Evolutionary conservation across 2,329 filamentous ascomycete species (phyloP).

Genomic region (Fusarium anguioides): DNA sequence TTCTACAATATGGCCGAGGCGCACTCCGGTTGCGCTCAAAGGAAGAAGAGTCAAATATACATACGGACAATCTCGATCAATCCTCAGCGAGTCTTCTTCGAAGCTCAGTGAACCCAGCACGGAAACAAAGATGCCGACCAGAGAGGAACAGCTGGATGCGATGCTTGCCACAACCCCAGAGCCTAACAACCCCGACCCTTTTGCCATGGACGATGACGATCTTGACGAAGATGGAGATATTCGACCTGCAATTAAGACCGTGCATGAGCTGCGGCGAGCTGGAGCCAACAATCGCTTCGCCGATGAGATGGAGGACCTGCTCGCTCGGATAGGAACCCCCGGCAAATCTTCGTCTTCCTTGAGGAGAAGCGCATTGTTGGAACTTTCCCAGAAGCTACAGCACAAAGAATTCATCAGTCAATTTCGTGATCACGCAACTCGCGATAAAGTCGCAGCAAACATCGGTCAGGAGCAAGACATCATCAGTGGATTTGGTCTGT

Average conservation of each 20-base stretch:
- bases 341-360: constrained; percentile 59
- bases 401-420: constrained; percentile 73
- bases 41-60: constrained; percentile 51
- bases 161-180: constrained; percentile 40
- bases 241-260: constrained; percentile 67
- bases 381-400: constrained; percentile 68
- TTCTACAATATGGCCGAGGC: constrained; percentile 38
- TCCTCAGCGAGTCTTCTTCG: constrained; percentile 45
- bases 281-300: constrained; percentile 74
- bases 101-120: constrained; percentile 40
- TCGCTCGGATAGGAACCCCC: constrained; percentile 69
- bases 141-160: constrained; percentile 40
- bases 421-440: constrained; percentile 79
- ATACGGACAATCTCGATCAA: constrained; percentile 51
- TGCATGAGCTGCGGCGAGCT: constrained; percentile 73
- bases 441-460: constrained; percentile 73
- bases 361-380: constrained; percentile 68
- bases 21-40: constrained; percentile 43
- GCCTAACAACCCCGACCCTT: constrained; percentile 41
- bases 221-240: constrained; percentile 55
- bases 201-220: constrained; percentile 45
- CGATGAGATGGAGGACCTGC: constrained; percentile 72
- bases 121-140: constrained; percentile 32
- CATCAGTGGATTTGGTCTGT: constrained; percentile 71
- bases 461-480: constrained; percentile 69